Evolutionary conservation across 495 filamentous ascomycete genomes (phyloP), one percentile per base, ranked within the genome.

Genomic region (Tuber indicum): DNA sequence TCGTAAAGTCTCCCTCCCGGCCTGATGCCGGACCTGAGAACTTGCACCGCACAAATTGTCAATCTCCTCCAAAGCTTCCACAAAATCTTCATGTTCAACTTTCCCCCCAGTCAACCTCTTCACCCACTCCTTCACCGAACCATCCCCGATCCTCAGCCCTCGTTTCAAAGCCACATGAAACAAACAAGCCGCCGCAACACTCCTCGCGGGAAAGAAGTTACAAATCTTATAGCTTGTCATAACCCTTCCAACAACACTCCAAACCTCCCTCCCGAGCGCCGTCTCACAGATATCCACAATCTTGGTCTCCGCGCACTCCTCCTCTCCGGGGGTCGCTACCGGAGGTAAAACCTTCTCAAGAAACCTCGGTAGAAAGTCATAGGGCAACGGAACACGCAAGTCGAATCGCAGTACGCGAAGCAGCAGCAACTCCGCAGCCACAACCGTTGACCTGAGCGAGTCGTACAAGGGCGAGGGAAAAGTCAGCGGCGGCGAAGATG

Each of bases 381-480:
- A 78, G 44, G 86, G 85, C 3, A 85, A 75, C 23, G 86, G 79
- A 17, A 85, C 43, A 19, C 84, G 78, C n/a, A 86, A 73, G 52
- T 86, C 84, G 74, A 87, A 87, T n/a, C 82, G 81, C 39, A 87
- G 78, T 17, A 85, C 84, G 21, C 85, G 84, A n/a, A 87, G 78
- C 1, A 87, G 77, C 14, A 87, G 76, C 9, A 87, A 78, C 70
- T 87, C 86, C 9, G 85, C 85, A 26, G 83, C 81, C 26, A 87
- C 85, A 43, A 87, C 77, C n/a, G 86, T 87, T 21, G 81, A 79
- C 41, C 86, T 84, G 32, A 87, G 84, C 21, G 77, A 76, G 72
- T 86, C 85, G 74, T 87, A 87, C 16, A 81, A 77, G n/a, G 77
- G 71, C 9, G 85, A 86, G 21, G 86, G 85, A 75, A 86, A 82